A percentile compares a stretch with the other conserved stretches of the same genome.
Evolutionary conservation across 208 protist genomes (phyloP).

Genomic region (Acanthamoeba castellanii): DNA sequence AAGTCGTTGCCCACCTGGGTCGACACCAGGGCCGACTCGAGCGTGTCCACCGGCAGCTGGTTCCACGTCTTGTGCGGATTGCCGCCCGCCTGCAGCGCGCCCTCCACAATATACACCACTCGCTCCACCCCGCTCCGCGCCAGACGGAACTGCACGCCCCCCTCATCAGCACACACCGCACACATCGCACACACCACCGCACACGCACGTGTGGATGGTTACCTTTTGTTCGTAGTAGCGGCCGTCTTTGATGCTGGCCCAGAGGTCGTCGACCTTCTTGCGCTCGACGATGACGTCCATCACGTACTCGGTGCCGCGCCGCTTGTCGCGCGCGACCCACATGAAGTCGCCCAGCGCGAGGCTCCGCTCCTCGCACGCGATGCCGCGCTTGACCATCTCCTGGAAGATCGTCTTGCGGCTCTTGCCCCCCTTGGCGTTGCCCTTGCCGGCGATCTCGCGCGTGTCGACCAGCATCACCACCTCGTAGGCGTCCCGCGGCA

Average conservation of each 20-base stretch:
- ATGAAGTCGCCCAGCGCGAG: slow-evolving; percentile 62
- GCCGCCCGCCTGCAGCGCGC: not conserved
- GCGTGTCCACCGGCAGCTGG: slow-evolving; percentile 33
- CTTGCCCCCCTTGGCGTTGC: not conserved
- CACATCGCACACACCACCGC: not conserved
- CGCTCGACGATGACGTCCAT: slow-evolving; percentile 53
- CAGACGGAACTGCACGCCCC: not conserved
- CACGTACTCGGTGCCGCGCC: slow-evolving; percentile 30
- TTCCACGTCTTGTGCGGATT: slow-evolving; percentile 33
- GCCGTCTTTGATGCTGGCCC: slow-evolving; percentile 64
- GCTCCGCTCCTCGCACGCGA: slow-evolving; percentile 53
- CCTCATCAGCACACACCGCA: not conserved
- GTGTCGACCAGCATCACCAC: slow-evolving; percentile 56
- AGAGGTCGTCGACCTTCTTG: slow-evolving; percentile 64
- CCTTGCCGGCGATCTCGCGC: slow-evolving; percentile 37
- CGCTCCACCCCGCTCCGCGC: not conserved
- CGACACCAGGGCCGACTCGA: slow-evolving; percentile 48
- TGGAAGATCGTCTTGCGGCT: slow-evolving; percentile 53
- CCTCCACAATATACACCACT: slow-evolving; percentile 61
- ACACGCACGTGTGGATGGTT: too few species aligned
- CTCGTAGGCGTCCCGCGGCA: slow-evolving; percentile 6
- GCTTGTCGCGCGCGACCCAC: slow-evolving; percentile 42
- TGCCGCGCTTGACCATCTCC: slow-evolving; percentile 16
- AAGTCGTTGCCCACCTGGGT: slow-evolving; percentile 38
- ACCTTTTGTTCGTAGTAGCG: slow-evolving; percentile 71